These are phyloP conservation scores for Diaporthe batatas DNA, from an alignment of 2,329 filamentous ascomycete species.

Conservation along the genomic window DNA sequence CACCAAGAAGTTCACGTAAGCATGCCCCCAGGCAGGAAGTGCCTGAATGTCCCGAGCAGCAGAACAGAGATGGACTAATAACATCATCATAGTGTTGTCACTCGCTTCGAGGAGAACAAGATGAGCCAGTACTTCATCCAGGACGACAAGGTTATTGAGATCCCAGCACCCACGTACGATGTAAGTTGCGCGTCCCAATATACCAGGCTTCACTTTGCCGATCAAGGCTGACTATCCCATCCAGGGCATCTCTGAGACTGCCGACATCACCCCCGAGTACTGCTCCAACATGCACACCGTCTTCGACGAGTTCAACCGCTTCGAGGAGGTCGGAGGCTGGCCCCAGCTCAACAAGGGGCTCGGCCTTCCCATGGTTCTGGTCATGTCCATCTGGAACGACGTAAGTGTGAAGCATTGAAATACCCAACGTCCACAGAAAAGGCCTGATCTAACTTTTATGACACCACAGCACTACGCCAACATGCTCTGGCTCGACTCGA, in stretches of 20 bases:
- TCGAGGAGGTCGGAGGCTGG: slow-evolving; percentile 66
- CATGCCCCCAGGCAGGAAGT: not conserved
- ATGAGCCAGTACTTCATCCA: slow-evolving; percentile 74
- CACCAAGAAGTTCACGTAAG: slow-evolving; percentile 62
- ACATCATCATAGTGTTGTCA: slow-evolving; percentile 61
- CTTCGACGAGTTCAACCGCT: slow-evolving; percentile 66
- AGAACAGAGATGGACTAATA: not conserved
- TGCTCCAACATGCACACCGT: slow-evolving; percentile 66
- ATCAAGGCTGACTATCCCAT: slow-evolving; percentile 36
- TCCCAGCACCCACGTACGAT: slow-evolving; percentile 53
- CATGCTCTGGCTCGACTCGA: slow-evolving; percentile 74
- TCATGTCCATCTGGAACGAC: slow-evolving; percentile 73
- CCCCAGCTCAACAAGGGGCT: slow-evolving; percentile 65
- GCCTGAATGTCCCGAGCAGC: accelerated
- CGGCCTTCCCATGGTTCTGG: slow-evolving; percentile 70
- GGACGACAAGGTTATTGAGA: slow-evolving; percentile 66
- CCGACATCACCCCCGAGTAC: slow-evolving; percentile 63
- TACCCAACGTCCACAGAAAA: not conserved
- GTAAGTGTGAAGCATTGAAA: not conserved
- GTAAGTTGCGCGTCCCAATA: not conserved
- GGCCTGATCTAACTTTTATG: not conserved
- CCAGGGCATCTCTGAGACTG: slow-evolving; percentile 48
- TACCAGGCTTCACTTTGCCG: accelerated
- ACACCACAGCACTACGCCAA: slow-evolving; percentile 61
- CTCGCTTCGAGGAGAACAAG: slow-evolving; percentile 66